Percentiles rank a stretch among this genome's conserved stretches.
Evolutionary conservation across 1,139 yeast genomes (phyloP).

Genomic region (Suhomyces guaymorum): DNA sequence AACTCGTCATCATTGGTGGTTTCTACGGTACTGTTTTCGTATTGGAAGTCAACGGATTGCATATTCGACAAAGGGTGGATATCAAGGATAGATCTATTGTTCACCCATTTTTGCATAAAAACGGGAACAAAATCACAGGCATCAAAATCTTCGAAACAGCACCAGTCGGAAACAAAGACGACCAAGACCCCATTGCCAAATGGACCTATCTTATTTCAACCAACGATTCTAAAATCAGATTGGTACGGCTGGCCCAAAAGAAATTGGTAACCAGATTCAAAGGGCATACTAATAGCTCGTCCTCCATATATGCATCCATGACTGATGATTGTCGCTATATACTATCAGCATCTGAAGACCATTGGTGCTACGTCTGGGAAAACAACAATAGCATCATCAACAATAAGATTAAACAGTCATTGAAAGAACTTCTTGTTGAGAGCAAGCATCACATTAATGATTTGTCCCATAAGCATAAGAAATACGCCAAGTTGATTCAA

Average conservation of each 20-base stretch:
- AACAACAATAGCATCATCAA: conserved; percentile 45
- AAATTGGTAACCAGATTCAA: conserved; percentile 66
- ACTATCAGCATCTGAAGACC: conserved; percentile 66
- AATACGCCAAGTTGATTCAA: conserved; percentile 32
- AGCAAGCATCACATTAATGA: conserved; percentile 39
- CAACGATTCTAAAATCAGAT: conserved; percentile 76
- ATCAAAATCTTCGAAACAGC: conserved; percentile 33
- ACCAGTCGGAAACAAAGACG: conserved; percentile 11
- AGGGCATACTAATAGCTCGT: conserved; percentile 69
- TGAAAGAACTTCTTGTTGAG: conserved; percentile 38
- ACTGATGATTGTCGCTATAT: conserved; percentile 57
- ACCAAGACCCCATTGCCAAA: conserved; percentile 21
- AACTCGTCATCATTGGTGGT: conserved; percentile 71
- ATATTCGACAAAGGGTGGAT: conserved; percentile 55
- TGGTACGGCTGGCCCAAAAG: conserved; percentile 58
- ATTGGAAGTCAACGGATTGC: conserved; percentile 67
- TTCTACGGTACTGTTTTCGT: conserved; percentile 71
- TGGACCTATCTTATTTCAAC: conserved; percentile 61
- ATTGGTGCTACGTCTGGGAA: conserved; percentile 74
- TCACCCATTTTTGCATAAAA: conserved; percentile 28
- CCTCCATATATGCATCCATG: conserved; percentile 69
- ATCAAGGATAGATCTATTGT: conserved; percentile 34
- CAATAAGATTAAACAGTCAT: conserved; percentile 35
- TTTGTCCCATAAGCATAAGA: conserved; percentile 32
- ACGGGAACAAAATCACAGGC: conserved; percentile 46